A percentile compares a stretch with the other conserved stretches of the same genome.
phyloP scores from a whole-genome alignment of 1,284 basidiomycete genomes.

The Cryptococcus sp. region DNA sequence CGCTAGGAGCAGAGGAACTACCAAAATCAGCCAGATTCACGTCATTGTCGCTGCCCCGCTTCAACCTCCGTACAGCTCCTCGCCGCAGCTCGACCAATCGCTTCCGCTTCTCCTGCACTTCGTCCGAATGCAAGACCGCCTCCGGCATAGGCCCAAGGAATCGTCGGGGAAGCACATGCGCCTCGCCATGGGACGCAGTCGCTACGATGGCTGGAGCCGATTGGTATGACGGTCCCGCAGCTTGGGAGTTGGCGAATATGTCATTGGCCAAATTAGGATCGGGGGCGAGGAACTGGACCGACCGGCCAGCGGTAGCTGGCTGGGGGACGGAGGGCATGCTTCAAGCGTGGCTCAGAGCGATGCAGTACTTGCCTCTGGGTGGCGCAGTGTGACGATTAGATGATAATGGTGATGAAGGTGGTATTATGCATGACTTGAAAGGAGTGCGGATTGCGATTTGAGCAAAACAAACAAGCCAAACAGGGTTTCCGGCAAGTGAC shows the following conservation, averaged over 20 bases:
- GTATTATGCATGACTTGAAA: too few species aligned
- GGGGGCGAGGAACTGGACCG: conserved; percentile 4
- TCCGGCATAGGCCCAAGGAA: conserved; percentile 48
- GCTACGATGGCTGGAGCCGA: conserved; percentile 16
- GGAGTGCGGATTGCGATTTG: too few species aligned
- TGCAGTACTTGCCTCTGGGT: neutral
- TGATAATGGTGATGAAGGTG: too few species aligned
- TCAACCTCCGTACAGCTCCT: conserved; percentile 17
- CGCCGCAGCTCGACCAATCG: conserved; percentile 22
- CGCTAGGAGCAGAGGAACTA: too few species aligned
- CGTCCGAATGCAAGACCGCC: conserved; percentile 25
- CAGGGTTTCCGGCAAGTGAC: too few species aligned
- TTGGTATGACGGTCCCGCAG: neutral
- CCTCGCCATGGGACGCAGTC: conserved; percentile 21
- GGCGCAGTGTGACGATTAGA: too few species aligned
- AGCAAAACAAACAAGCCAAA: too few species aligned
- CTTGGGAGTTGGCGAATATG: neutral
- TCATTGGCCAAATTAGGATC: conserved; percentile 3
- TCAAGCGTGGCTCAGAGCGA: neutral
- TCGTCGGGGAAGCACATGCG: conserved; percentile 37
- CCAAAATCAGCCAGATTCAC: neutral
- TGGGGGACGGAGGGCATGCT: conserved; percentile 14
- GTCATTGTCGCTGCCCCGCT: conserved; percentile 3
- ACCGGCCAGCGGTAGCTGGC: conserved; percentile 4
- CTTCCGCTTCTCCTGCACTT: conserved; percentile 24